phyloP scores from a whole-genome alignment of 202 grass and related monocot species.

The Setaria italica region DNA sequence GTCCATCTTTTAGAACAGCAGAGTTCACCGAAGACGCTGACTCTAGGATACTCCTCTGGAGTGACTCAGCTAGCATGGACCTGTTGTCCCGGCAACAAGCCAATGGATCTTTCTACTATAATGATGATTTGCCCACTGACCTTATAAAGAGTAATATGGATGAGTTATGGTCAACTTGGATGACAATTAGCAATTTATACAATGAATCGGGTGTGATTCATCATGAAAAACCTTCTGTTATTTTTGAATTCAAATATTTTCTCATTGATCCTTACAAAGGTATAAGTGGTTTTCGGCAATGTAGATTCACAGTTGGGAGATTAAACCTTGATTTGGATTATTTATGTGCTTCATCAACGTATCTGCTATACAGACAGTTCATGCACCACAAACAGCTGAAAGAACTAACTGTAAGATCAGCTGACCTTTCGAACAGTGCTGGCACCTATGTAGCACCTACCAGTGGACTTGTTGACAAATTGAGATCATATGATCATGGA shows the following conservation, averaged over 20 bases:
- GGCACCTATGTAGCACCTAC: slow-evolving; percentile 41
- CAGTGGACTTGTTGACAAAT: slow-evolving; percentile 47
- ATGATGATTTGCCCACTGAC: slow-evolving; percentile 13
- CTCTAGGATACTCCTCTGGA: slow-evolving; percentile 66
- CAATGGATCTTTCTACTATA: slow-evolving; percentile 7
- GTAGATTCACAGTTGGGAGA: slow-evolving; percentile 65
- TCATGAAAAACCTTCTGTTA: slow-evolving; percentile 61
- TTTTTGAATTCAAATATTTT: slow-evolving; percentile 68
- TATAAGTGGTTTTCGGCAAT: slow-evolving; percentile 58
- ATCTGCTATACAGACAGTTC: slow-evolving; percentile 54
- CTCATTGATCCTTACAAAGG: slow-evolving; percentile 59
- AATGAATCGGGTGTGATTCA: slow-evolving; percentile 54
- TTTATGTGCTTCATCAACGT: slow-evolving; percentile 58
- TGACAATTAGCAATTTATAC: slow-evolving; percentile 54
- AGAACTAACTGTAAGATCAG: slow-evolving; percentile 43
- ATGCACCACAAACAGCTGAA: slow-evolving; percentile 49
- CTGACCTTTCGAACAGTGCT: slow-evolving; percentile 24
- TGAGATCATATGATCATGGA: slow-evolving; percentile 49
- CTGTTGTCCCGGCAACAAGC: slow-evolving; percentile 43
- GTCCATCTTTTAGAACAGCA: slow-evolving; percentile 52
- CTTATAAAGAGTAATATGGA: slow-evolving; percentile 56
- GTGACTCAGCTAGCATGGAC: slow-evolving; percentile 56
- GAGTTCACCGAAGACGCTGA: slow-evolving; percentile 40
- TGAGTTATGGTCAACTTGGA: slow-evolving; percentile 72
- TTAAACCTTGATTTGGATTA: slow-evolving; percentile 71